Evolutionary conservation across 2,329 filamentous ascomycete genomes (phyloP).

Genomic region (Sporothrix dimorphospora): DNA sequence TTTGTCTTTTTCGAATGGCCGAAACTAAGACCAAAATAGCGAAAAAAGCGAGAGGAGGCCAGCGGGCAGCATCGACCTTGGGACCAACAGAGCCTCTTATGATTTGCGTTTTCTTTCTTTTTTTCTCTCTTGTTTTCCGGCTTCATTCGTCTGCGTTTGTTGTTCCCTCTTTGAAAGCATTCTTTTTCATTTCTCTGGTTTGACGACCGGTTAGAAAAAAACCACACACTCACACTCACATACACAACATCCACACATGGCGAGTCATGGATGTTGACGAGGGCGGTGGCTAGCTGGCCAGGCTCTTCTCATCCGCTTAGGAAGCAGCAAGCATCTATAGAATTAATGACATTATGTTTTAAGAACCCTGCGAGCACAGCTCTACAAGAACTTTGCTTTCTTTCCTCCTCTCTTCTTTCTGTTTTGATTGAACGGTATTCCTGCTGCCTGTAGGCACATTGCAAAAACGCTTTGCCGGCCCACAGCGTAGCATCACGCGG

Average conservation of each 20-base stretch:
- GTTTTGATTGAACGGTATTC: background rate
- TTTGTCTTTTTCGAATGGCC: background rate
- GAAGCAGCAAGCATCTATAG: slow-evolving; percentile 24
- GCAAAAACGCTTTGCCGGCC: background rate
- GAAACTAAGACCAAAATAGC: background rate
- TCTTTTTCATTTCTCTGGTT: background rate
- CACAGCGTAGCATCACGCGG: background rate
- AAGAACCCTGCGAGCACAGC: background rate
- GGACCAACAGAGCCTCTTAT: slow-evolving; percentile 1
- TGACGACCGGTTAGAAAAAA: slow-evolving; percentile 18
- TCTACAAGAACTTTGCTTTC: background rate
- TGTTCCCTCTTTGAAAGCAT: background rate
- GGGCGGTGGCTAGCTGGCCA: background rate
- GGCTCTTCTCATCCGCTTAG: background rate
- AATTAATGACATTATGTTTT: slow-evolving; percentile 28
- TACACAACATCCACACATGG: background rate
- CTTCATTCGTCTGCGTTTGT: background rate
- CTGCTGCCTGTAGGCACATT: slow-evolving; percentile 3
- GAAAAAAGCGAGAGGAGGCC: background rate
- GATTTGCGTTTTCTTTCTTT: background rate
- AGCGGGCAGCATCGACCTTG: background rate
- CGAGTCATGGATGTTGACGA: slow-evolving; percentile 1
- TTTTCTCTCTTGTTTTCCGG: background rate
- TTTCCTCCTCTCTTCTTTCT: background rate
- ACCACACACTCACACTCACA: background rate